phyloP scores from a whole-genome alignment of 495 filamentous ascomycete genomes.

The Neurospora terricola region DNA sequence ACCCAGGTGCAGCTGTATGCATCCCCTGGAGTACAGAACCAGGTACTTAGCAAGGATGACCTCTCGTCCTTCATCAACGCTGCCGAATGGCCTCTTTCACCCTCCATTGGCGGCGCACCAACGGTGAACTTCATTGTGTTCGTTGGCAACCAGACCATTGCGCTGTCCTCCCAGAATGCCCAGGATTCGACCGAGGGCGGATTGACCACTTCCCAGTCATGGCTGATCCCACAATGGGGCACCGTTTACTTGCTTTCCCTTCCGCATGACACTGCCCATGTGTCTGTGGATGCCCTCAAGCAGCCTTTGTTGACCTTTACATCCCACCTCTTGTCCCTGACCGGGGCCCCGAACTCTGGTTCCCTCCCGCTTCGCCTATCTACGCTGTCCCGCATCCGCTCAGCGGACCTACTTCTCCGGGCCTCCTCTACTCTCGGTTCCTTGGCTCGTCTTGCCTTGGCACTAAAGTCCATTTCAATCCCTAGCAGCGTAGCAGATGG shows the following conservation, averaged over 20 bases:
- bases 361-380: slow-evolving; percentile 74
- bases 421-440: slow-evolving; percentile 92
- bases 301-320: slow-evolving; percentile 83
- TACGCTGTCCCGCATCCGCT: slow-evolving; percentile 71
- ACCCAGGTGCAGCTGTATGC: slow-evolving; percentile 95
- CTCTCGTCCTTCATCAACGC: slow-evolving; percentile 93
- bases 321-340: slow-evolving; percentile 79
- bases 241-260: slow-evolving; percentile 75
- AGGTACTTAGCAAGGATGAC: slow-evolving; percentile 73
- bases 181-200: slow-evolving; percentile 41
- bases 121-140: slow-evolving; percentile 95
- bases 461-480: slow-evolving; percentile 83
- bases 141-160: slow-evolving; percentile 48
- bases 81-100: slow-evolving; percentile 92
- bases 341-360: slow-evolving; percentile 75
- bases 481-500: slow-evolving; percentile 77
- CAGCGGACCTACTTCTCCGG: slow-evolving; percentile 77
- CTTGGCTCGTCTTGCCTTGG: slow-evolving; percentile 72
- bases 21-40: slow-evolving; percentile 55
- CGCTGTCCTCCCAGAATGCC: slow-evolving; percentile 6
- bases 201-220: slow-evolving; percentile 65
- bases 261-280: slow-evolving; percentile 28
- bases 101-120: slow-evolving; percentile 84
- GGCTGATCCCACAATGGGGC: slow-evolving; percentile 96
- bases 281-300: slow-evolving; percentile 47